Evolutionary conservation across 805 yeast genomes (phyloP).

Genomic region (Clavispora vitiphila): DNA sequence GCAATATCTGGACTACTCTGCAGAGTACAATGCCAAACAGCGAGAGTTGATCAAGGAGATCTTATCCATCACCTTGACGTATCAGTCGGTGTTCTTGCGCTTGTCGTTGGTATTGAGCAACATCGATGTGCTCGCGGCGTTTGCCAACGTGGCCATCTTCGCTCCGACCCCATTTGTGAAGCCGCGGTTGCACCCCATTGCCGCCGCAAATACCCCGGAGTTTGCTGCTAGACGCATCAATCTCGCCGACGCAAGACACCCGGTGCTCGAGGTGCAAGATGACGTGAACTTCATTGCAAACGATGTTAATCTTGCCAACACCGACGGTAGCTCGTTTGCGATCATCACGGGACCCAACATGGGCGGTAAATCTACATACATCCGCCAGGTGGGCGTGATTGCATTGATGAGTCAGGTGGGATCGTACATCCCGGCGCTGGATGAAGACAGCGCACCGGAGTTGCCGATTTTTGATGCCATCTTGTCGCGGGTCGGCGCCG

Average conservation of each 20-base stretch:
- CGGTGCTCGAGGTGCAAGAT: slow-evolving; percentile 89
- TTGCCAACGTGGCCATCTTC: slow-evolving; percentile 73
- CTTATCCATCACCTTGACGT: slow-evolving; percentile 73
- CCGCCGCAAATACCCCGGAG: slow-evolving; percentile 21
- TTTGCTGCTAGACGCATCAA: slow-evolving; percentile 42
- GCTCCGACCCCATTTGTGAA: slow-evolving; percentile 79
- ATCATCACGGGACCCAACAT: slow-evolving; percentile 95
- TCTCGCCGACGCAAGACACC: slow-evolving; percentile 82
- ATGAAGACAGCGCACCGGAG: slow-evolving; percentile 47
- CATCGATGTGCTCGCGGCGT: slow-evolving; percentile 77
- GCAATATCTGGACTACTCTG: slow-evolving; percentile 53
- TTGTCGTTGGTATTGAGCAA: slow-evolving; percentile 62
- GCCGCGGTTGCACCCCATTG: slow-evolving; percentile 62
- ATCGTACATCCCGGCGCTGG: slow-evolving; percentile 75
- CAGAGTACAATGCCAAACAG: slow-evolving; percentile 72
- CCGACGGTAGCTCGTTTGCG: slow-evolving; percentile 53
- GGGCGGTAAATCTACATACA: slow-evolving; percentile 96
- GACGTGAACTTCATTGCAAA: slow-evolving; percentile 88
- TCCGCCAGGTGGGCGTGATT: slow-evolving; percentile 83
- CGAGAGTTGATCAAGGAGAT: slow-evolving; percentile 77
- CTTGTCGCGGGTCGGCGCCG: slow-evolving; percentile 96
- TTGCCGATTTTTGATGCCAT: slow-evolving; percentile 85
- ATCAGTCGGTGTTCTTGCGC: slow-evolving; percentile 70
- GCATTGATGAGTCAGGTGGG: slow-evolving; percentile 87
- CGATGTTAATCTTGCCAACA: slow-evolving; percentile 63